These are phyloP conservation scores for Talaromyces sp. DNA, from an alignment of 2,329 filamentous ascomycete genomes.

Conservation along the genomic window DNA sequence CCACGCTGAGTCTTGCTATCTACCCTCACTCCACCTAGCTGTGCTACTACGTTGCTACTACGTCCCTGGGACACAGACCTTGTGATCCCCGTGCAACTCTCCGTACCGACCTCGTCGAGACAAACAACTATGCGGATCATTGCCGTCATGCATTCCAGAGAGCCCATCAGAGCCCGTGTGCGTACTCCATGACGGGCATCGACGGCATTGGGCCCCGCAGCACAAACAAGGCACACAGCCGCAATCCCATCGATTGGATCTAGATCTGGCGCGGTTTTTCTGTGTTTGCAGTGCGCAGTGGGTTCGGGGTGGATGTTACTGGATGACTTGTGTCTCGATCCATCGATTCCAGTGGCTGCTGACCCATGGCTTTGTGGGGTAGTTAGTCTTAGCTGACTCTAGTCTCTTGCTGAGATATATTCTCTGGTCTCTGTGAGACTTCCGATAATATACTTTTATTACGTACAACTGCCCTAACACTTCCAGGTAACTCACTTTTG, in stretches of 20 bases:
- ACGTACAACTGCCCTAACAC: not conserved
- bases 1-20: not conserved
- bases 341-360: slow-evolving; percentile 4
- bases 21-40: not conserved
- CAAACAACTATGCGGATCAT: not conserved
- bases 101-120: not conserved
- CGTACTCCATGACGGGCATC: slow-evolving; percentile 10
- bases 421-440: not conserved
- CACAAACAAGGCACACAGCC: slow-evolving; percentile 13
- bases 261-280: not conserved
- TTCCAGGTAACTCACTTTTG: not conserved
- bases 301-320: not conserved
- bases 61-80: not conserved
- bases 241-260: not conserved
- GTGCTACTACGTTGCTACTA: not conserved
- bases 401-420: not conserved
- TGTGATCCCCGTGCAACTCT: not conserved
- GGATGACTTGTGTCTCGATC: not conserved
- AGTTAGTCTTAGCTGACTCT: not conserved
- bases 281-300: not conserved
- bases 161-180: not conserved
- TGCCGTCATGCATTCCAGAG: not conserved
- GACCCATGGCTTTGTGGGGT: slow-evolving; percentile 12
- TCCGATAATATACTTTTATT: slow-evolving; percentile 4
- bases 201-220: slow-evolving; percentile 14